phyloP scores from a whole-genome alignment of 495 filamentous ascomycete species.

The Parmelia sp. region DNA sequence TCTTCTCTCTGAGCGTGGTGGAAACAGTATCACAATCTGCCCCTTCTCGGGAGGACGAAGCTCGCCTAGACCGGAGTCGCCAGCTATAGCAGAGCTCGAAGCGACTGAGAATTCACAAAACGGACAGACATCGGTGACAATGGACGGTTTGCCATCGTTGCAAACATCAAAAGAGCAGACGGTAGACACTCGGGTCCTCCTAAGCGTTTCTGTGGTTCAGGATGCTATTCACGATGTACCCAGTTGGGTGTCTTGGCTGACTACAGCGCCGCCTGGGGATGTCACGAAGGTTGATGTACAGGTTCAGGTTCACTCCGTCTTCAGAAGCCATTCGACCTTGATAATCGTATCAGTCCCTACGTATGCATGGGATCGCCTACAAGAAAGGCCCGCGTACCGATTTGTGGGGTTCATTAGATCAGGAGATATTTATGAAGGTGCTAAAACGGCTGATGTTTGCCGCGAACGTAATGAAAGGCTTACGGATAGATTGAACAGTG shows the following conservation, averaged over 20 bases:
- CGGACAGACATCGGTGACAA: background rate
- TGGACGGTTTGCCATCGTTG: background rate
- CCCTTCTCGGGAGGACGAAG: background rate
- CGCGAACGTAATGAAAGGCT: conserved; percentile 70
- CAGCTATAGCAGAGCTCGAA: background rate
- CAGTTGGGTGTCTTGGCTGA: conserved; percentile 15
- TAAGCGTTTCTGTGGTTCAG: conserved; percentile 7
- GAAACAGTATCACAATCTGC: conserved; percentile 6
- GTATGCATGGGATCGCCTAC: conserved; percentile 10
- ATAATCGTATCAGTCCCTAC: conserved; percentile 15
- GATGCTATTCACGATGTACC: conserved; percentile 7
- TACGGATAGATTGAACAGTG: conserved; percentile 53
- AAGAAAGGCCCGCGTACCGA: conserved; percentile 10
- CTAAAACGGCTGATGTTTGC: conserved; percentile 58
- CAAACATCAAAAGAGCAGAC: background rate
- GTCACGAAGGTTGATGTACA: conserved; percentile 9
- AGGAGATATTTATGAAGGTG: background rate
- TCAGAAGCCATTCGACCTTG: conserved; percentile 17
- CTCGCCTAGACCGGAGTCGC: background rate
- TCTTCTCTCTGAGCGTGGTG: conserved; percentile 7
- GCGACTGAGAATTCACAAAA: background rate
- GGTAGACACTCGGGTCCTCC: conserved; percentile 10
- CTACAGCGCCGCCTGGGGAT: conserved; percentile 1
- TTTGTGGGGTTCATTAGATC: conserved; percentile 19
- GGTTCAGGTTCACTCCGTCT: conserved; percentile 9